A percentile compares a stretch with the other conserved stretches of the same genome.
Conservation (phyloP, 768 basidiomycete genomes). For the Lactarius evosmus region DNA sequence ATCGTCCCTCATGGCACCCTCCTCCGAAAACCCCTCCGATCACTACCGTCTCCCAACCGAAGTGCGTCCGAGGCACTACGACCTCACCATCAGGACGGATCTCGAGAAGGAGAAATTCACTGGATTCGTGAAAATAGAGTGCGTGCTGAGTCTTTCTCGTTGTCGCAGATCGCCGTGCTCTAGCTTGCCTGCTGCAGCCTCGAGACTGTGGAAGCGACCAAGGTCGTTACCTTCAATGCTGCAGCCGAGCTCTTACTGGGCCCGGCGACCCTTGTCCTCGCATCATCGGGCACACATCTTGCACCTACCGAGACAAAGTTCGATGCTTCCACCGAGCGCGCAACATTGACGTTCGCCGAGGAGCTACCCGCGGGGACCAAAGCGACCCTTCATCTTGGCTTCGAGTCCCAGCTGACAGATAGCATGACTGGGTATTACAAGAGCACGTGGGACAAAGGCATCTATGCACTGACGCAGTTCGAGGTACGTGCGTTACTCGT, state of each 20-base stretch:
- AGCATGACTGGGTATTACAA: slow-evolving; percentile 85
- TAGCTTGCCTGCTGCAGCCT: slow-evolving; percentile 42
- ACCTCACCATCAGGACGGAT: slow-evolving; percentile 77
- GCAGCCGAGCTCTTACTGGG: slow-evolving; percentile 55
- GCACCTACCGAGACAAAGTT: slow-evolving; percentile 47
- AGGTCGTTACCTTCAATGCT: slow-evolving; percentile 59
- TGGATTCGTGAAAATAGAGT: slow-evolving; percentile 74
- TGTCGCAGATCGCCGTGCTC: background rate
- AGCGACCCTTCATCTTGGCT: slow-evolving; percentile 66
- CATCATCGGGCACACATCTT: slow-evolving; percentile 46
- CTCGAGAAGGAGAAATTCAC: slow-evolving; percentile 71
- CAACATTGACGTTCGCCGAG: slow-evolving; percentile 54
- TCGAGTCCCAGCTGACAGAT: slow-evolving; percentile 60
- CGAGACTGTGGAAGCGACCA: slow-evolving; percentile 59
- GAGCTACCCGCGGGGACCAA: slow-evolving; percentile 64
- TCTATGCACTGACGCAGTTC: slow-evolving; percentile 86
- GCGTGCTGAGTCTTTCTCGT: slow-evolving; percentile 30
- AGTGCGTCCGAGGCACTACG: slow-evolving; percentile 73
- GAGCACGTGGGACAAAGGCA: slow-evolving; percentile 61
- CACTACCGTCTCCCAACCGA: slow-evolving; percentile 60
- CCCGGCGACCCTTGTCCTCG: slow-evolving; percentile 49
- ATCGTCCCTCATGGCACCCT: slow-evolving; percentile 7
- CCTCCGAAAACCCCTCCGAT: slow-evolving; percentile 15
- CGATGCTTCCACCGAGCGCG: slow-evolving; percentile 63
- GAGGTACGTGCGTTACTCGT: slow-evolving; percentile 45